Base-by-base conservation (phyloP, 805 yeast species). In the Candida pseudofarinosa region DNA sequence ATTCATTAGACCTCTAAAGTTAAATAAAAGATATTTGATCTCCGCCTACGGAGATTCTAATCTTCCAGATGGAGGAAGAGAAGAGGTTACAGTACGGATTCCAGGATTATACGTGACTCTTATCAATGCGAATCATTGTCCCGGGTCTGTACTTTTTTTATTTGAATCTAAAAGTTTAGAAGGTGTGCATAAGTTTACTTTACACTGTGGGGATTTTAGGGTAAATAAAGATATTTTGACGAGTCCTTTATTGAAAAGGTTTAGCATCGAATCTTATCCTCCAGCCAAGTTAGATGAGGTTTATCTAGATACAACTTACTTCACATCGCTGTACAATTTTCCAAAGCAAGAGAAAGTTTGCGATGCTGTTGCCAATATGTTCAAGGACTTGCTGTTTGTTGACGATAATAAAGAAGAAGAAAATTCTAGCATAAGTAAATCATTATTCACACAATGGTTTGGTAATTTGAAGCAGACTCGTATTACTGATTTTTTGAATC, bases 141-240 rank as follows among this genome's bases (percentile, higher is more conserved):
- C 99, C 1, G 99, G 99, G 1, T 88, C 97, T 2, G 88, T 80
- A 0, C 76, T 93, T 0, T 85, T 90, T 46, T 62, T 89, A 10
- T 85, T 88, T 53, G 83, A 82, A 52, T 62, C 74, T 3, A 59
- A 58, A 15, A 50, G 65, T 0, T 37, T 42, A n/a, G 50, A 47
- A 3, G 59, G 60, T 0, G 41, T 48, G 1, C 43, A 45, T 2
- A 56, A 60, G 14, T 63, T 62, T 34, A 69, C 74, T 3, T 63
- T 93, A 26, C 99, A 93, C 60, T 89, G 97, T 40, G 99, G 99
- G 2, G 99, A 93, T 63, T 93, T 91, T 55, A 68, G 99, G 44
- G 88, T 89, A 8, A 75, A 76, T 48, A 62, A 63, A 30, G 52
- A 55, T 3, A 81, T 86, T 62, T 60, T 84, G 13, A 47, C 53